Percentiles rank a stretch among this genome's conserved stretches.
phyloP scores from a whole-genome alignment of 2,329 filamentous ascomycete species.

The Penicillium thymicola region DNA sequence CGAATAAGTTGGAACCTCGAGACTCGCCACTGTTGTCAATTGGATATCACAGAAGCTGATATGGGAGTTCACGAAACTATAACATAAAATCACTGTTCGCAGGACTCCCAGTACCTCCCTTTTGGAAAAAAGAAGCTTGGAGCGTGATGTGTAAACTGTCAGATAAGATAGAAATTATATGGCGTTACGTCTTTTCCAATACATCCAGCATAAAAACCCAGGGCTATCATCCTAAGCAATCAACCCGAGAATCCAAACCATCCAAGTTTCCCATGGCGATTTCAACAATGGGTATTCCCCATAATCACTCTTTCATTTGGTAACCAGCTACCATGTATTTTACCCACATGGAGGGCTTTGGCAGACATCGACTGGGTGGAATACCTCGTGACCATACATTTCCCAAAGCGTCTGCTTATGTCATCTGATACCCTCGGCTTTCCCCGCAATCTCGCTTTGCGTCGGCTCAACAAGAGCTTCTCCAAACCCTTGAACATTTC shows the following conservation, averaged over 20 bases:
- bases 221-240: not conserved
- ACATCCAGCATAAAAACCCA: not conserved
- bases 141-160: not conserved
- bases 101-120: no score
- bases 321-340: not conserved
- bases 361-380: not conserved
- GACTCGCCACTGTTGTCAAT: not conserved
- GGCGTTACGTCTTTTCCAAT: not conserved
- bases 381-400: not conserved
- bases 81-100: not conserved
- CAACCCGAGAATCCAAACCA: not conserved
- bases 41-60: not conserved
- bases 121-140: no score
- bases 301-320: not conserved
- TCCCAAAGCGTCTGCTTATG: slow-evolving; percentile 6
- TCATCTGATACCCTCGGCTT: slow-evolving; percentile 13
- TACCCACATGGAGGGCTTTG: not conserved
- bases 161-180: not conserved
- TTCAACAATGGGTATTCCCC: no score
- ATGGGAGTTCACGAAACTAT: not conserved
- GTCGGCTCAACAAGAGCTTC: slow-evolving; percentile 29
- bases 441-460: slow-evolving; percentile 40
- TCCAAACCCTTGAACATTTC: slow-evolving; percentile 8
- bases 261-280: not conserved
- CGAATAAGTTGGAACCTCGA: not conserved